Evolutionary conservation across 208 protist genomes (phyloP).

Genomic region (Porcisia deanei): DNA sequence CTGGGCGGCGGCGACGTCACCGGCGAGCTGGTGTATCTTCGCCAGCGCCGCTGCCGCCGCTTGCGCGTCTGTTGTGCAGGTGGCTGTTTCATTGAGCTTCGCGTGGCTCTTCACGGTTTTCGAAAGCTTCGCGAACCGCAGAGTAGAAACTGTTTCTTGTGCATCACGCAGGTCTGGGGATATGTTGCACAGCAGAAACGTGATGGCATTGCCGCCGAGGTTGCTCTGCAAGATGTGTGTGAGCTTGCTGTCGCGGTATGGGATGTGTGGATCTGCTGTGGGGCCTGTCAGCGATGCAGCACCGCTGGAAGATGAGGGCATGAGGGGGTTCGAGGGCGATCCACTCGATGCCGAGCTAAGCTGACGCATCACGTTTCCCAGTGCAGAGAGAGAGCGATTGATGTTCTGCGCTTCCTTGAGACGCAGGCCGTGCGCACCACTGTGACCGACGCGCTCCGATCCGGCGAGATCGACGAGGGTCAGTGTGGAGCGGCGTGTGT

Average conservation of each 20-base stretch:
- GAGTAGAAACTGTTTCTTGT: conserved; percentile 75
- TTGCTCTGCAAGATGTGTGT: conserved; percentile 86
- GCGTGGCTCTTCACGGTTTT: conserved; percentile 39
- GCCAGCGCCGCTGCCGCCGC: conserved; percentile 19
- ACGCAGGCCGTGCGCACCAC: conserved; percentile 63
- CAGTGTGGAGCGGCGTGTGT: conserved; percentile 31
- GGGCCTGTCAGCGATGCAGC: background rate
- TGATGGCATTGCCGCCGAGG: conserved; percentile 79
- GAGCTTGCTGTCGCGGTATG: conserved; percentile 92
- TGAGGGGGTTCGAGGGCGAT: conserved; percentile 1
- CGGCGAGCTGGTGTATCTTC: conserved; percentile 10
- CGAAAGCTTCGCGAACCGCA: conserved; percentile 76
- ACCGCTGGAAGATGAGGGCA: conserved; percentile 1
- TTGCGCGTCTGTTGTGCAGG: conserved; percentile 1
- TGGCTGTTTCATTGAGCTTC: conserved; percentile 17
- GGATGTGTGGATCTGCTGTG: conserved; percentile 44
- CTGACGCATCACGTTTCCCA: conserved; percentile 90
- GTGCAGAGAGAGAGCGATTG: conserved; percentile 90
- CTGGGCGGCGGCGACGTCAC: conserved; percentile 13
- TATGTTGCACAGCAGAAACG: conserved; percentile 80
- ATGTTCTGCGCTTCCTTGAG: conserved; percentile 90
- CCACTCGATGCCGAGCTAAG: conserved; percentile 26
- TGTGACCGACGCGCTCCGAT: conserved; percentile 83
- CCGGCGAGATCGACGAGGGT: conserved; percentile 94
- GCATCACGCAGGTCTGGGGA: conserved; percentile 57